phyloP scores from a whole-genome alignment of 169 alveolate species.

The Cyclospora cayetanensis region DNA sequence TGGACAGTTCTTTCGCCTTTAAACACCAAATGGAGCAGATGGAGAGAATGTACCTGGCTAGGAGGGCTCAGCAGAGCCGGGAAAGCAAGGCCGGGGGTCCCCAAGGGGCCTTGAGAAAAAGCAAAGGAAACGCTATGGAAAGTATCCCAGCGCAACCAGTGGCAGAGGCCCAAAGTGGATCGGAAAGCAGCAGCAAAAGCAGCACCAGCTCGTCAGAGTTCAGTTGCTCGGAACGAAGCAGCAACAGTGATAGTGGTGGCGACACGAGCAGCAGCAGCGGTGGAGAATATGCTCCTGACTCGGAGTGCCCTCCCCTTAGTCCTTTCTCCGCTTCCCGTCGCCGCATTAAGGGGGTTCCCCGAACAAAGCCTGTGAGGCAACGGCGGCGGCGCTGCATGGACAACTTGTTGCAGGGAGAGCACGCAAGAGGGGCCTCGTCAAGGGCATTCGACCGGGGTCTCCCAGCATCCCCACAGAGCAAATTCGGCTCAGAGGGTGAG shows the following conservation, averaged over 20 bases:
- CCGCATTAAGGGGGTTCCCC: background rate
- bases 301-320: background rate
- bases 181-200: constrained; percentile 1
- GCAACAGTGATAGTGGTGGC: constrained; percentile 27
- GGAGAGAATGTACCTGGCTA: background rate
- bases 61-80: background rate
- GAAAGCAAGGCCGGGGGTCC: background rate
- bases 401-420: background rate
- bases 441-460: background rate
- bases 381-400: constrained; percentile 42
- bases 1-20: constrained; percentile 41
- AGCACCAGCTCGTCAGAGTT: constrained; percentile 34
- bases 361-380: background rate
- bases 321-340: background rate
- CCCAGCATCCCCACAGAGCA: background rate
- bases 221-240: constrained; percentile 13
- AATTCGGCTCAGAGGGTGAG: background rate
- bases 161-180: background rate
- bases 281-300: background rate
- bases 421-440: background rate
- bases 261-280: background rate
- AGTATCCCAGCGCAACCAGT: background rate
- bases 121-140: background rate
- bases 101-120: background rate
- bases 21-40: constrained; percentile 15